These are phyloP conservation scores for Pleurotus tuoliensis DNA, from an alignment of 768 basidiomycete species.

Conservation along the genomic window DNA sequence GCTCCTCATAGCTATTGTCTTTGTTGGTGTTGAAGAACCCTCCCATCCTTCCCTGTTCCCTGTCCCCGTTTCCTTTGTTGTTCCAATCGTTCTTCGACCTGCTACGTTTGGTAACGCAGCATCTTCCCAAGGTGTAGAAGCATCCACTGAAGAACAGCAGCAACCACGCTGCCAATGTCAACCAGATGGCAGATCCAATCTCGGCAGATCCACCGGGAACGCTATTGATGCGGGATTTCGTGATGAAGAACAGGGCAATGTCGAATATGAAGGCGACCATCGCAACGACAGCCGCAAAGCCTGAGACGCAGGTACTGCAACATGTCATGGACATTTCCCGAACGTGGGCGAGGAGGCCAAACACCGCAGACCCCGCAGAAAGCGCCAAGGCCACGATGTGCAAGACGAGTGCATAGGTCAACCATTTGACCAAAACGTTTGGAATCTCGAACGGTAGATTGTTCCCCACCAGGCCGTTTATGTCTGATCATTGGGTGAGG, in stretches of 20 bases:
- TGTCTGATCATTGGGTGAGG: constrained; percentile 44
- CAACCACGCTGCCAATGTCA: constrained; percentile 83
- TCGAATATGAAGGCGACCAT: constrained; percentile 93
- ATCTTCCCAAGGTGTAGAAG: constrained; percentile 79
- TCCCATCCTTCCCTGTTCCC: constrained; percentile 6
- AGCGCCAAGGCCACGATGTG: constrained; percentile 84
- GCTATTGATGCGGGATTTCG: constrained; percentile 76
- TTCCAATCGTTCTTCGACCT: constrained; percentile 34
- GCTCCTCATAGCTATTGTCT: constrained; percentile 44
- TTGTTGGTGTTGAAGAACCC: constrained; percentile 16
- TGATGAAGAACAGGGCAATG: constrained; percentile 85
- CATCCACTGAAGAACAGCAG: constrained; percentile 89
- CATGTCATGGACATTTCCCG: constrained; percentile 84
- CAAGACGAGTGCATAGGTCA: constrained; percentile 90
- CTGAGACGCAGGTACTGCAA: constrained; percentile 76
- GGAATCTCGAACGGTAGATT: constrained; percentile 68
- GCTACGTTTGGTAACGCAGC: constrained; percentile 62
- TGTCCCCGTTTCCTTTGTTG: constrained; percentile 24
- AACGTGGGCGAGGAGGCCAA: constrained; percentile 86
- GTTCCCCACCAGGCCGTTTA: constrained; percentile 77
- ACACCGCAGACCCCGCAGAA: constrained; percentile 66
- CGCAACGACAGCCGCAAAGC: constrained; percentile 74
- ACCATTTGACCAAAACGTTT: constrained; percentile 84
- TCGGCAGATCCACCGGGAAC: constrained; percentile 61
- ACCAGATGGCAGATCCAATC: constrained; percentile 89